Percentiles rank a stretch among this genome's conserved stretches.
Conservation (phyloP, 2,329 filamentous ascomycete species). For the Fusarium guadeloupense region DNA sequence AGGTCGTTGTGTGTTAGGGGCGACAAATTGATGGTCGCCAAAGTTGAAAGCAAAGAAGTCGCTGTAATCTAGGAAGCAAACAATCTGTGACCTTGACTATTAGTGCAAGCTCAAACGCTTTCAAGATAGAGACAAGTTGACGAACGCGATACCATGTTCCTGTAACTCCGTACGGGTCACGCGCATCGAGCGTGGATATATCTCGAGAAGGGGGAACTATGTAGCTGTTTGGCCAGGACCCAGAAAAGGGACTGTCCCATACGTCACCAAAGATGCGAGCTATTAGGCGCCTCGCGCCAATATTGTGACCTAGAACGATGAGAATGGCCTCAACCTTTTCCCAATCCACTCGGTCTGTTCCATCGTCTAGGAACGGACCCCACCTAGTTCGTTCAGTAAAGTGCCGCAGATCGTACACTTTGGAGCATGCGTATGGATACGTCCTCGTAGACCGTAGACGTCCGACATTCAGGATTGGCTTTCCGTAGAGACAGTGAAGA, state of each 20-base stretch:
- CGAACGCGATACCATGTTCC: conserved; percentile 76
- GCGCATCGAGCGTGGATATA: conserved; percentile 56
- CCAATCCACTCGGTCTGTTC: conserved; percentile 73
- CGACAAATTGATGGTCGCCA: conserved; percentile 52
- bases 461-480: conserved; percentile 59
- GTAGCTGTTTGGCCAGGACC: conserved; percentile 63
- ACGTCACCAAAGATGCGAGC: conserved; percentile 59
- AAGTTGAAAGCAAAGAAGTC: conserved; percentile 81
- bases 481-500: conserved; percentile 74
- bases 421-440: conserved; percentile 71
- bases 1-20: conserved; percentile 55
- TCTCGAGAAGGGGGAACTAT: conserved; percentile 50
- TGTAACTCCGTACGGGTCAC: conserved; percentile 75
- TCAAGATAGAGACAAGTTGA: conserved; percentile 6
- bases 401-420: conserved; percentile 77
- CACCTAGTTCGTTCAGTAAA: conserved; percentile 70
- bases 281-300: conserved; percentile 58
- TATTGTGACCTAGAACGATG: conserved; percentile 72
- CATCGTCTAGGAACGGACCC: conserved; percentile 77
- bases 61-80: conserved; percentile 70
- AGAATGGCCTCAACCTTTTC: conserved; percentile 81
- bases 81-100: conserved; percentile 46
- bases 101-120: neutral
- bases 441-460: conserved; percentile 50
- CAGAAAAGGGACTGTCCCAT: conserved; percentile 66